These are phyloP conservation scores for Tremellales sp. DNA, from an alignment of 1,284 basidiomycete genomes.

Conservation along the genomic window DNA sequence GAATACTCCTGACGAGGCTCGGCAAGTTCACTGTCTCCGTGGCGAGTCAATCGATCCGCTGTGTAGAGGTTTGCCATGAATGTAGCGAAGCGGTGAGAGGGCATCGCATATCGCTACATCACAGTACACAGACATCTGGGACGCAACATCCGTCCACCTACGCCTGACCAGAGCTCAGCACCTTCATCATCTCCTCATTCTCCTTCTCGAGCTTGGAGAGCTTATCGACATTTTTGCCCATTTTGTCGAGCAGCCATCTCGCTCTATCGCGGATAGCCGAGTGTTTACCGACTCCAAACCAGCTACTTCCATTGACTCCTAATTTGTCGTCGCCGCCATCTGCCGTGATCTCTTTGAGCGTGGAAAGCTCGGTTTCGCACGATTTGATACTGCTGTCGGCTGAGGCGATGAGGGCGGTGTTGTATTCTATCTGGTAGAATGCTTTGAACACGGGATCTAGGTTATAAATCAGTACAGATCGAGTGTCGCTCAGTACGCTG, in stretches of 20 bases:
- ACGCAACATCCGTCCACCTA: slow-evolving; percentile 1
- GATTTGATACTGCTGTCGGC: slow-evolving; percentile 63
- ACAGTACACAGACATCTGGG: neutral
- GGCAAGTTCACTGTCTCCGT: too few species aligned
- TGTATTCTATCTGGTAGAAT: slow-evolving; percentile 73
- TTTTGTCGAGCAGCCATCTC: slow-evolving; percentile 68
- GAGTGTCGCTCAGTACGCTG: too few species aligned
- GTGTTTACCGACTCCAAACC: slow-evolving; percentile 47
- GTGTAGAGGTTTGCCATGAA: too few species aligned
- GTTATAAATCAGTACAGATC: too few species aligned
- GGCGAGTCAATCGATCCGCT: too few species aligned
- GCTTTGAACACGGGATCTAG: slow-evolving; percentile 75
- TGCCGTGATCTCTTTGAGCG: slow-evolving; percentile 59
- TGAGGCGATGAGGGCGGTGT: slow-evolving; percentile 65
- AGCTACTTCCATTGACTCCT: slow-evolving; percentile 18
- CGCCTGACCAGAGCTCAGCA: slow-evolving; percentile 31
- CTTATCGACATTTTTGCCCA: slow-evolving; percentile 64
- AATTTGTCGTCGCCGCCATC: slow-evolving; percentile 41
- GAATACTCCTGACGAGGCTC: too few species aligned
- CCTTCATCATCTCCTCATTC: slow-evolving; percentile 65
- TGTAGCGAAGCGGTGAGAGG: too few species aligned
- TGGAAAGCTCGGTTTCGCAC: slow-evolving; percentile 71
- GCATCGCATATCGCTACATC: too few species aligned
- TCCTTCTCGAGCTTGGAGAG: slow-evolving; percentile 64
- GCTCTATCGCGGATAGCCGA: slow-evolving; percentile 62